Evolutionary conservation across 169 alveolate species (phyloP).

Genomic region (Plasmodium ovale): DNA sequence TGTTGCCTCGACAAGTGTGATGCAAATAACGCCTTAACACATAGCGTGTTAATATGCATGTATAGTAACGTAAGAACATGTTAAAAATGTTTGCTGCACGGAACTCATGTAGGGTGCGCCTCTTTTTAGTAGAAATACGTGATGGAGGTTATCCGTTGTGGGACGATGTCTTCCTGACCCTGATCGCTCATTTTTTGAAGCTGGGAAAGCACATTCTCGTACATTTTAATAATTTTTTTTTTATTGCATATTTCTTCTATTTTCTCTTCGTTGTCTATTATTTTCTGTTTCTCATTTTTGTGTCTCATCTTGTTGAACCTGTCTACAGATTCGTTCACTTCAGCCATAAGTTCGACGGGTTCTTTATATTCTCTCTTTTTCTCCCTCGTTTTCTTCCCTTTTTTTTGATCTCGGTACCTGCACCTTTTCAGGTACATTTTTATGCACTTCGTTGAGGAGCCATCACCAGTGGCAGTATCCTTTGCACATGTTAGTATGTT

Average conservation of each 20-base stretch:
- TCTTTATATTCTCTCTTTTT: constrained; percentile 2
- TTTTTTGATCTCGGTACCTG: not conserved
- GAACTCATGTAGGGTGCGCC: not conserved
- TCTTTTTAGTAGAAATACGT: constrained; percentile 34
- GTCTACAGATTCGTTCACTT: constrained; percentile 15
- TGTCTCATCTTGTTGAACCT: constrained; percentile 26
- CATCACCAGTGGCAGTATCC: not conserved
- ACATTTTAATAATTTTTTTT: constrained; percentile 61
- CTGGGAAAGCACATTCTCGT: constrained; percentile 25
- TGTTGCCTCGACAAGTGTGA: no score
- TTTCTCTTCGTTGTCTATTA: constrained; percentile 32
- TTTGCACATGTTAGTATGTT: not conserved
- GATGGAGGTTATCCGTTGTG: constrained; percentile 17
- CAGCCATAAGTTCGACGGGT: not conserved
- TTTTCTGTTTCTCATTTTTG: constrained; percentile 28
- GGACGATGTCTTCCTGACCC: not conserved
- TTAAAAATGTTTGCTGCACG: not conserved
- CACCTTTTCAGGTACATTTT: constrained; percentile 40
- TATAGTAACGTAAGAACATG: no score
- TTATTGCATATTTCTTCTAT: constrained; percentile 55
- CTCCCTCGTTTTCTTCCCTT: not conserved
- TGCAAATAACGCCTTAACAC: no score
- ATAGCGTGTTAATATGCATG: no score
- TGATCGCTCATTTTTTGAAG: constrained; percentile 10
- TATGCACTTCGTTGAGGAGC: not conserved